Base-by-base conservation (phyloP, 1,139 yeast species). In the Kodamaea anthophila region DNA sequence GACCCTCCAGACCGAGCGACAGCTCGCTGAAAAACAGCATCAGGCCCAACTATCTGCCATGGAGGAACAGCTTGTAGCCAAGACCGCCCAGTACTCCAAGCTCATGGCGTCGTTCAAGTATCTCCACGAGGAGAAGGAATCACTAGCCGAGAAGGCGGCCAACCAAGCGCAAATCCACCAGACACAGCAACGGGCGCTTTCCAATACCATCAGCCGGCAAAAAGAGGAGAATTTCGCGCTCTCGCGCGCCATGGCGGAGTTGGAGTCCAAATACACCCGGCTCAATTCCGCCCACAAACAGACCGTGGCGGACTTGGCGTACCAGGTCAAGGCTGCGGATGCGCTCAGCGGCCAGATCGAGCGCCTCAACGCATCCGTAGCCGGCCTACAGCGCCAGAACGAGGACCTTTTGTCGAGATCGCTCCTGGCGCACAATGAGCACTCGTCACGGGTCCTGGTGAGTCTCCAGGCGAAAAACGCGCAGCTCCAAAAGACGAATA, bases 61-160 rank as follows among this genome's bases (percentile, higher is more conserved):
- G 39, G 62, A 66, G 40, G 41, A 47, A 23, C 36, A 53, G 26
- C 28, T 69, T 15, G 36, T 45, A 10, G 45, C 48, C 23, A 64
- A 65, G 40, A 57, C 53, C 36, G 55, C 55, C 27, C 60, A 55
- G 30, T 43, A 53, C 26, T 48, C 47, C 15, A 47, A 53, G 14
- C 49, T 79, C 16, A 72, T 75, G 41, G 59, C 61, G 23, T 75
- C 79, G 41, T 65, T 83, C 20, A 62, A 72, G 19, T 78, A 63
- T 33, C 73, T 82, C 35, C 60, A 75, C 32, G 62, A 68, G 24
- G 74, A 78, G 42, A 66, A 79, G 22, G 63, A 68, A 29, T 70
- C 74, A 28, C 51, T 80, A 23, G 82, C 79, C 35, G 59, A 68
- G 5, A 68, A 71, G 32, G 53, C 70, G 26, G 53, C 67, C 13